phyloP scores from a whole-genome alignment of 257 asterid genomes.

The Salvia hispanica region DNA sequence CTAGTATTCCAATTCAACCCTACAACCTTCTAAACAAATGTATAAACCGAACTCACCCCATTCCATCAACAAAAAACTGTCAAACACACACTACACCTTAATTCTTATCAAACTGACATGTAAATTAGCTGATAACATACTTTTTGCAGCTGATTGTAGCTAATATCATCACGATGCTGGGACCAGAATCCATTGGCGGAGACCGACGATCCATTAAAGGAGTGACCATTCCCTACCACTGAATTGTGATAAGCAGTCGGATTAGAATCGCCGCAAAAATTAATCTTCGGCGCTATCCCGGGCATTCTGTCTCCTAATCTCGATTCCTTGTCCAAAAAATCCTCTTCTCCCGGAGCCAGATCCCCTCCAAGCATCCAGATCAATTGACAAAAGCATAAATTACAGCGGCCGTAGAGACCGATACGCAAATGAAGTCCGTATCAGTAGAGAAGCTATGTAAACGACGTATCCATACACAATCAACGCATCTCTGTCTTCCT shows the following conservation, averaged over 20 bases:
- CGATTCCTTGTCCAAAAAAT: constrained; percentile 44
- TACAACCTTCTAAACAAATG: constrained; percentile 16
- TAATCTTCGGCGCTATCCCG: constrained; percentile 60
- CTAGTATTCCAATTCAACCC: not conserved
- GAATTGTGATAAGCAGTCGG: constrained; percentile 28
- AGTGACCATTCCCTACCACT: constrained; percentile 43
- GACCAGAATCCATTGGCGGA: constrained; percentile 79
- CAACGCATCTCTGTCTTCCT: not conserved
- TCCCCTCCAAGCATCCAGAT: constrained; percentile 35
- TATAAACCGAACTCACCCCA: constrained; percentile 1
- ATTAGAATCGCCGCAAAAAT: constrained; percentile 23
- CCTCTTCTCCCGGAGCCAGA: constrained; percentile 39
- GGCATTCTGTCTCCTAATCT: constrained; percentile 64
- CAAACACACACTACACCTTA: not conserved
- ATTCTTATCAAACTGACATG: constrained; percentile 17
- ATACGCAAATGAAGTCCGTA: constrained; percentile 31
- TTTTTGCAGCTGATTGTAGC: constrained; percentile 84
- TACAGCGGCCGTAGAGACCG: constrained; percentile 18
- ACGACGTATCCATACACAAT: constrained; percentile 17
- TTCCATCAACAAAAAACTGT: constrained; percentile 11
- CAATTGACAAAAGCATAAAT: constrained; percentile 17
- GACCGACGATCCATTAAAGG: constrained; percentile 43
- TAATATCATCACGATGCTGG: constrained; percentile 58
- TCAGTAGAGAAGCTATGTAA: constrained; percentile 33
- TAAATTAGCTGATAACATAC: constrained; percentile 36